Evolutionary conservation across 2,329 filamentous ascomycete genomes (phyloP).

Genomic region (Fusarium robinianum): DNA sequence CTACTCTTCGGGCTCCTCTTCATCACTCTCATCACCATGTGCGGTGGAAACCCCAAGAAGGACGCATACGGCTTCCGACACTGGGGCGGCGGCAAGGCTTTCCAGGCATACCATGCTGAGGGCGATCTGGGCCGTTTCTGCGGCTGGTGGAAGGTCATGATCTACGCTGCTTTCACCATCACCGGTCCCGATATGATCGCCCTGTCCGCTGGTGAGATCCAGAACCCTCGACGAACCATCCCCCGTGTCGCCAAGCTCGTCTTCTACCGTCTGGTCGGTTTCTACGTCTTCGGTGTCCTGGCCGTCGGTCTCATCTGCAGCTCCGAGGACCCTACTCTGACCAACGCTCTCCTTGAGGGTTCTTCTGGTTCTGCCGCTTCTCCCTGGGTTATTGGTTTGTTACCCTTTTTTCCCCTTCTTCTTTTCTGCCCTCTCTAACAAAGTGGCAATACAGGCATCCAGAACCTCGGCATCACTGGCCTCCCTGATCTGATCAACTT

Average conservation of each 20-base stretch:
- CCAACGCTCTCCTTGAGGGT: conserved; percentile 50
- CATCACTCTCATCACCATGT: conserved; percentile 70
- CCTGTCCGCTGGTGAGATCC: conserved; percentile 60
- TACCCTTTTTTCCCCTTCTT: no score
- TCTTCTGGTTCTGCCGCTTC: conserved; percentile 60
- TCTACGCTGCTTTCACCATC: conserved; percentile 71
- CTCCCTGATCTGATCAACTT: conserved; percentile 62
- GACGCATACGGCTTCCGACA: conserved; percentile 69
- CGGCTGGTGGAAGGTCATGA: conserved; percentile 59
- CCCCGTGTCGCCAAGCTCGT: conserved; percentile 73
- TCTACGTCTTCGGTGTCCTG: conserved; percentile 71
- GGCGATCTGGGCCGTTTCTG: conserved; percentile 65
- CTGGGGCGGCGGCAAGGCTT: conserved; percentile 47
- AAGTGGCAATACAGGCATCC: conserved; percentile 52
- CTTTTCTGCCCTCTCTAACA: no score
- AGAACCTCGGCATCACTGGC: conserved; percentile 54
- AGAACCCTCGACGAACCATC: conserved; percentile 67
- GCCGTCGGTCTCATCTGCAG: conserved; percentile 59
- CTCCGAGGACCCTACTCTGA: conserved; percentile 52
- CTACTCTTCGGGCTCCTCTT: conserved; percentile 59
- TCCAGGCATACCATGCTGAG: conserved; percentile 41
- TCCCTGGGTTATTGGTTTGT: conserved; percentile 66
- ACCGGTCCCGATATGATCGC: conserved; percentile 69
- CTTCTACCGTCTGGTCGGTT: conserved; percentile 71
- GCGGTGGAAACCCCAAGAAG: conserved; percentile 66